phyloP scores from a whole-genome alignment of 306 rosid species.

The Sindora glabra region DNA sequence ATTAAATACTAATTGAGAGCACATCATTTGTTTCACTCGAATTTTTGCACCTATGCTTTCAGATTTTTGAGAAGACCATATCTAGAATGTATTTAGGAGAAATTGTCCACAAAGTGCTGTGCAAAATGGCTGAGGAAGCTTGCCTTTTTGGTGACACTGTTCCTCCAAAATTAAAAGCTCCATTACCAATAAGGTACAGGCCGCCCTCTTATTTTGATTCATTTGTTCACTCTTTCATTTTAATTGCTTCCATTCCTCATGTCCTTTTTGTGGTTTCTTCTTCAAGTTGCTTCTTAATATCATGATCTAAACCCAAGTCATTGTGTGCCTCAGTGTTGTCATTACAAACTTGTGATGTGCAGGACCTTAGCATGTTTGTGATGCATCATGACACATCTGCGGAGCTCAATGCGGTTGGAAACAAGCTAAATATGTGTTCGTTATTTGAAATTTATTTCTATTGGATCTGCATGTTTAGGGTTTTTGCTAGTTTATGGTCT shows the following conservation, averaged over 20 bases:
- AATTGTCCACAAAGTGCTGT: constrained; percentile 64
- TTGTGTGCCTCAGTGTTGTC: no score
- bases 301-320: no score
- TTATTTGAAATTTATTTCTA: background rate
- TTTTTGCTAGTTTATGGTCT: background rate
- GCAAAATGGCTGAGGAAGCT: constrained; percentile 82
- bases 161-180: constrained; percentile 56
- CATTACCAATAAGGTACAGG: constrained; percentile 71
- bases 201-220: no score
- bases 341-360: constrained; percentile 12
- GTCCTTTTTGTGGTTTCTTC: no score
- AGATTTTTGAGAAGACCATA: constrained; percentile 81
- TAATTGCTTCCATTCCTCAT: no score
- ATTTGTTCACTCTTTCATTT: no score
- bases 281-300: no score
- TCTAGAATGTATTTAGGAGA: constrained; percentile 97
- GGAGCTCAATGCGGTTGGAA: constrained; percentile 64
- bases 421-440: constrained; percentile 39
- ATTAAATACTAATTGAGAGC: no score
- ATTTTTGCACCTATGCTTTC: background rate
- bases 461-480: constrained; percentile 18
- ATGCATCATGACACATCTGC: constrained; percentile 78
- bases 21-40: no score
- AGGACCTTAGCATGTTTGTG: constrained; percentile 89
- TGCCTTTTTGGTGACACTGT: constrained; percentile 61